Base-by-base conservation (phyloP, 805 yeast genomes). In the Pichia membranifaciens region DNA sequence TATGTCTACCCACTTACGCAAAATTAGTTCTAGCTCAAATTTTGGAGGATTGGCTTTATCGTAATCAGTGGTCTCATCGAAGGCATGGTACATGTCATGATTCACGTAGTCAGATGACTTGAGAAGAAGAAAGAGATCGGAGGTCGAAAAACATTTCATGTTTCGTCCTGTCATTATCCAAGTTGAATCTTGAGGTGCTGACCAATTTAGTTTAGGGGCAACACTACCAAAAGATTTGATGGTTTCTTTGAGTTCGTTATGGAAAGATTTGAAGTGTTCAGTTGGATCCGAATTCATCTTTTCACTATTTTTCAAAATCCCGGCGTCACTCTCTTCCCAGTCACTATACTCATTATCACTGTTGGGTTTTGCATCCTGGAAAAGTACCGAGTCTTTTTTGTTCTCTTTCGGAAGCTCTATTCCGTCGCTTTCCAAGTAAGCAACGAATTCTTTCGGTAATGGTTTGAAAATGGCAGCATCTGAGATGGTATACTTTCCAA, bases 171-270 rank as follows among this genome's bases (percentile, higher is more conserved):
- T 75, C 58, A 85, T 67, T 18, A 93, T 91, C 99, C 98, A 93
- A 0, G 82, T 77, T 1, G 98, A 87, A 66, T 93, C 99, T 59
- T 82, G 83, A 1, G 99, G 99, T 1, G 96, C 85, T 0, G 97
- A 88, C 99, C 99, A 93, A 69, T 93, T 93, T 55, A 91, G 69
- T 59, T 93, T 93, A 1, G 98, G 98, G 1, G 87, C 74, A 2
- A 89, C 87, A 1, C 78, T 67, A 0, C 84, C 84, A 41, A 75
- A 68, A 38, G 72, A 69, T 3, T 54, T 50, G 13, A 93, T 75
- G 0, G 71, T 59, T 0, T 55, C 49, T 32, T 67, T 67, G 16
- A 91, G 70, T 38, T 70, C 56, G 0, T 67, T 55, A 58, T 90
- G 95, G 18, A 89, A 68, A 0, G 76, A 82, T 9, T 70, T 70